Percentiles rank a stretch among this genome's conserved stretches.
phyloP scores from a whole-genome alignment of 2,329 filamentous ascomycete genomes.

The Colletotrichum sp. region DNA sequence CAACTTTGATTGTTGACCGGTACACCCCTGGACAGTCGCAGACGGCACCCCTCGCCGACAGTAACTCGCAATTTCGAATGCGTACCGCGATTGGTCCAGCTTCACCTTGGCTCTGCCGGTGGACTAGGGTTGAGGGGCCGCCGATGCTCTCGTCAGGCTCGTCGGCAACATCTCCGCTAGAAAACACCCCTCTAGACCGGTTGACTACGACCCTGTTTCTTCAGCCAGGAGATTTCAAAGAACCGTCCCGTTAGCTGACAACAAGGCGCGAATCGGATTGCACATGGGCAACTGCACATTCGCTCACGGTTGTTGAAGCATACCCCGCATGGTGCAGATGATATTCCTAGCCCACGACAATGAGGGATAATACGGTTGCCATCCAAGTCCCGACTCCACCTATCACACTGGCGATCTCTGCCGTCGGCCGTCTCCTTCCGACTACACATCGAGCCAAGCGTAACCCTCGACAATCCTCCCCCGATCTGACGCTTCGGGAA shows the following conservation, averaged over 20 bases:
- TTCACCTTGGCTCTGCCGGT: neutral
- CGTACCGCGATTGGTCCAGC: neutral
- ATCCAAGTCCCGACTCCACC: constrained; percentile 5
- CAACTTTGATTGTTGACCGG: neutral
- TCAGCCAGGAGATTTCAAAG: neutral
- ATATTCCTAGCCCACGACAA: neutral
- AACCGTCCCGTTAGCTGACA: neutral
- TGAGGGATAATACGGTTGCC: neutral
- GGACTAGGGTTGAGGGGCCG: neutral
- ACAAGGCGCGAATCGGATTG: neutral
- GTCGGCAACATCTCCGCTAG: constrained; percentile 12
- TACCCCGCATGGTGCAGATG: constrained; percentile 4
- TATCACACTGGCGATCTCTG: constrained; percentile 8
- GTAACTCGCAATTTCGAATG: neutral
- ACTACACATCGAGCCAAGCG: constrained; percentile 17
- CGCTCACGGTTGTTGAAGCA: neutral
- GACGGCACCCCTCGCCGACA: neutral
- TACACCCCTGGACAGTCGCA: neutral
- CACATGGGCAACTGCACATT: neutral
- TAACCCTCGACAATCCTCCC: neutral
- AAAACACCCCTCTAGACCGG: neutral
- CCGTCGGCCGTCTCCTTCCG: constrained; percentile 18
- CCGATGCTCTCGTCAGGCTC: neutral
- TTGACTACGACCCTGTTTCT: neutral
- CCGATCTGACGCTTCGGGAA: constrained; percentile 6